phyloP scores from a whole-genome alignment of 2,329 filamentous ascomycete genomes.

The Aureobasidium zeae region DNA sequence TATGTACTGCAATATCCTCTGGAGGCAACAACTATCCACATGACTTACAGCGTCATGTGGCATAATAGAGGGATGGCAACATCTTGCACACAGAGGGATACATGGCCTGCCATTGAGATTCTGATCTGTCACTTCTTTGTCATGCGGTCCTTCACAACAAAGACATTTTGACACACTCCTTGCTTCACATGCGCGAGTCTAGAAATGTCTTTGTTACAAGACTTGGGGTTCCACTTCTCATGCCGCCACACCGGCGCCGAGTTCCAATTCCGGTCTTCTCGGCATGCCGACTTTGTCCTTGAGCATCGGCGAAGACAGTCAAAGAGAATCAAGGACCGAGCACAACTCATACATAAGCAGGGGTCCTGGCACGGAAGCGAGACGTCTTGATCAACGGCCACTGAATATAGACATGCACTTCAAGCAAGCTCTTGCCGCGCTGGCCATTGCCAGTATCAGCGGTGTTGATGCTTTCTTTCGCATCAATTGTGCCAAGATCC shows the following conservation, averaged over 20 bases:
- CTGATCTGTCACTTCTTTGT: too few relatives aligned
- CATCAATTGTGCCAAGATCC: slow-evolving; percentile 28
- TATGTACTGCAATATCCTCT: too few relatives aligned
- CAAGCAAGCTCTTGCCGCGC: neutral
- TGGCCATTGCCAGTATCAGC: slow-evolving; percentile 1
- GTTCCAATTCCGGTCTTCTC: slow-evolving; percentile 8
- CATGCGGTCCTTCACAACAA: too few relatives aligned
- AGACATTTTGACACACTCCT: neutral
- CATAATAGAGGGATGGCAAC: too few relatives aligned
- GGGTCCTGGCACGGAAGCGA: neutral
- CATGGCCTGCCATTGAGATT: too few relatives aligned
- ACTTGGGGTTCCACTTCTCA: too few relatives aligned
- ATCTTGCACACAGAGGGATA: too few relatives aligned
- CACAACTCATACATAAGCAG: slow-evolving; percentile 6
- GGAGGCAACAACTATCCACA: too few relatives aligned
- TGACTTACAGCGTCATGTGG: too few relatives aligned
- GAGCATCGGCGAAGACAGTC: neutral
- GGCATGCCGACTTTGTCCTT: slow-evolving; percentile 14
- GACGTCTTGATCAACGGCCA: neutral
- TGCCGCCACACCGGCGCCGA: slow-evolving; percentile 10
- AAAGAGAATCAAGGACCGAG: neutral
- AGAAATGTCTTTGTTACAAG: neutral
- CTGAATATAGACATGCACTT: neutral
- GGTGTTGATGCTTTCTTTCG: slow-evolving; percentile 29
- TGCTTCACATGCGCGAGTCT: neutral